Evolutionary conservation across 176 grass and related monocot genomes (phyloP).

Genomic region (Alopecurus myosuroides): DNA sequence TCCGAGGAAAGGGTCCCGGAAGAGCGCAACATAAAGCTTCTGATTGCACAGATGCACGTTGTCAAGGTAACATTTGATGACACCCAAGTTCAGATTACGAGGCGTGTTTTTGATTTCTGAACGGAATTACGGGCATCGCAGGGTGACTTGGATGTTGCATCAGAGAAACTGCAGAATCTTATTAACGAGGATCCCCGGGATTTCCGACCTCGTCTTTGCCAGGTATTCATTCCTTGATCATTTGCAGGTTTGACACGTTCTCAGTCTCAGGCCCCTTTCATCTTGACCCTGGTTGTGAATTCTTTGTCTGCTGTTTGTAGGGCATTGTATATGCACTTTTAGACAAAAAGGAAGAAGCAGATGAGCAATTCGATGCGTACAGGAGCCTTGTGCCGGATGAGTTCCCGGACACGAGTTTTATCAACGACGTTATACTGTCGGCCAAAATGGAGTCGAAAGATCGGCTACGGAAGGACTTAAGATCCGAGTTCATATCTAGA

Average conservation of each 20-base stretch:
- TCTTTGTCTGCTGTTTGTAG: constrained; percentile 20
- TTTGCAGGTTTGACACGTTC: not conserved
- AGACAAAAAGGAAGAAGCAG: constrained; percentile 70
- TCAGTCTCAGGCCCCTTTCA: not conserved
- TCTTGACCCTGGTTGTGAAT: not conserved
- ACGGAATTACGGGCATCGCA: constrained; percentile 14
- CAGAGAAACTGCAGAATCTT: constrained; percentile 62
- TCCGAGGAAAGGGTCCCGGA: constrained; percentile 66
- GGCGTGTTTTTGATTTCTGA: not conserved
- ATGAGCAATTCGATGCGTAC: constrained; percentile 64
- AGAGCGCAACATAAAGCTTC: constrained; percentile 77
- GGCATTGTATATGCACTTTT: constrained; percentile 77
- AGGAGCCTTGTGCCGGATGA: constrained; percentile 81
- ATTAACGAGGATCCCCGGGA: constrained; percentile 74
- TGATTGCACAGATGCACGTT: constrained; percentile 93
- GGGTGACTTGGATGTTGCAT: constrained; percentile 66
- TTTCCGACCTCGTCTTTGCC: constrained; percentile 86
- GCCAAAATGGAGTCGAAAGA: constrained; percentile 57
- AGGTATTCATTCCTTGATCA: constrained; percentile 34
- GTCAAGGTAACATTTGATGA: constrained; percentile 45
- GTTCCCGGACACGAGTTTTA: constrained; percentile 83
- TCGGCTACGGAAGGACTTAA: constrained; percentile 42
- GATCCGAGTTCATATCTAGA: constrained; percentile 37
- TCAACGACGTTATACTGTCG: constrained; percentile 62
- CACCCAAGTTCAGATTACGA: not conserved